phyloP scores from a whole-genome alignment of 139 green algal genomes.

The Micractinium conductrix region DNA sequence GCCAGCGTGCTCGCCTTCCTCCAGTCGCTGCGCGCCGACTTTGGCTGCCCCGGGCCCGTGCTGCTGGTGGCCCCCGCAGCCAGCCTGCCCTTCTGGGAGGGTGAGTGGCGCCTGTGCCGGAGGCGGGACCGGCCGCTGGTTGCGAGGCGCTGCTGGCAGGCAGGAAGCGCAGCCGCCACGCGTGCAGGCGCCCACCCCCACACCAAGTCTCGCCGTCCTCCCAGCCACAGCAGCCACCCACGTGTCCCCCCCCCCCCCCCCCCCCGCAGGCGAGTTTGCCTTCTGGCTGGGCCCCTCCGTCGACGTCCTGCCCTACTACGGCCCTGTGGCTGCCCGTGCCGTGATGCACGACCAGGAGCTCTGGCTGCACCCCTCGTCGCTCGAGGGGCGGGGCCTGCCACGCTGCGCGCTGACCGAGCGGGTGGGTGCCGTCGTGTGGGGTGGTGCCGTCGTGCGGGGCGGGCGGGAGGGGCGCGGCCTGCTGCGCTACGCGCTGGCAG shows the following conservation, averaged over 20 bases:
- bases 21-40: conserved; percentile 61
- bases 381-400: conserved; percentile 58
- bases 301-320: conserved; percentile 70
- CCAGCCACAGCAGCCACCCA: not conserved
- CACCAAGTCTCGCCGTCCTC: not conserved
- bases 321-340: conserved; percentile 53
- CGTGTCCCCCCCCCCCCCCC: not conserved
- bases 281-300: conserved; percentile 52
- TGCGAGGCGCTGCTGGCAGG: not conserved
- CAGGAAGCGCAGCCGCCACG: not conserved
- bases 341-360: conserved; percentile 81
- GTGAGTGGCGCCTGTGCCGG: conserved; percentile 26
- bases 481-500: no score
- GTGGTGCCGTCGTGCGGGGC: not conserved
- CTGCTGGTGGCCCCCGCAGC: conserved; percentile 70
- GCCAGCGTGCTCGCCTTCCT: conserved; percentile 72
- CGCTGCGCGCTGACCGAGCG: conserved; percentile 5
- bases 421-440: not conserved
- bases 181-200: not conserved
- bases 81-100: conserved; percentile 74
- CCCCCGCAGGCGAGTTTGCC: conserved; percentile 50
- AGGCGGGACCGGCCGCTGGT: not conserved
- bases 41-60: conserved; percentile 53
- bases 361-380: conserved; percentile 71
- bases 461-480: not conserved